Conservation (phyloP, 2,329 filamentous ascomycete species). For the Botrytis fragariae region DNA sequence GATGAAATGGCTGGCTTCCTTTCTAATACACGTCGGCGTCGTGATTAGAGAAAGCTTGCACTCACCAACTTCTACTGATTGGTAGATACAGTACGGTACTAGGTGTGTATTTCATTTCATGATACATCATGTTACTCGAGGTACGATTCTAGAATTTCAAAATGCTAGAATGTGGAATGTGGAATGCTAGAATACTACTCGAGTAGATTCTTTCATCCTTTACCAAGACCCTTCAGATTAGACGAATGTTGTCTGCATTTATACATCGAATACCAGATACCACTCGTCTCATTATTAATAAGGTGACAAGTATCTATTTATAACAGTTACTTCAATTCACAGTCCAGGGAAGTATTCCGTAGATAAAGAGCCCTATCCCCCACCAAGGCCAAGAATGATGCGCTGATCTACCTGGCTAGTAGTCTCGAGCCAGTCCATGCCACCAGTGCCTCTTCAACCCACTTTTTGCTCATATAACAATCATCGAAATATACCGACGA, state of each 20-base stretch:
- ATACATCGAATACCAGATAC: background rate
- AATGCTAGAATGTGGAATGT: background rate
- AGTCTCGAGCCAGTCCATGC: conserved; percentile 1
- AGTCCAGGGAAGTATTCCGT: background rate
- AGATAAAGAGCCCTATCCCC: background rate
- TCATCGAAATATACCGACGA: background rate
- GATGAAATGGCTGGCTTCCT: background rate
- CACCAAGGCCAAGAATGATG: background rate
- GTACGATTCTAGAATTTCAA: background rate
- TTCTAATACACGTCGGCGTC: background rate
- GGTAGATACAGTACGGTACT: background rate
- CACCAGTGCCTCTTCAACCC: background rate
- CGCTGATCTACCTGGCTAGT: background rate
- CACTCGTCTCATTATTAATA: background rate
- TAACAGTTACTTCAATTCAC: background rate
- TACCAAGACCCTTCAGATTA: background rate
- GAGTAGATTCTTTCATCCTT: background rate
- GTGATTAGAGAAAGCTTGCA: background rate
- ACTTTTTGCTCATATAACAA: background rate
- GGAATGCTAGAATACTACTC: background rate
- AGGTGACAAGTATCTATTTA: background rate
- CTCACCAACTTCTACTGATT: background rate
- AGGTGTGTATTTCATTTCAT: background rate
- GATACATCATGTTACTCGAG: background rate
- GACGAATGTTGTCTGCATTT: background rate